These are phyloP conservation scores for Hypoxylon sp. DNA, from an alignment of 2,329 filamentous ascomycete species.

Conservation along the genomic window DNA sequence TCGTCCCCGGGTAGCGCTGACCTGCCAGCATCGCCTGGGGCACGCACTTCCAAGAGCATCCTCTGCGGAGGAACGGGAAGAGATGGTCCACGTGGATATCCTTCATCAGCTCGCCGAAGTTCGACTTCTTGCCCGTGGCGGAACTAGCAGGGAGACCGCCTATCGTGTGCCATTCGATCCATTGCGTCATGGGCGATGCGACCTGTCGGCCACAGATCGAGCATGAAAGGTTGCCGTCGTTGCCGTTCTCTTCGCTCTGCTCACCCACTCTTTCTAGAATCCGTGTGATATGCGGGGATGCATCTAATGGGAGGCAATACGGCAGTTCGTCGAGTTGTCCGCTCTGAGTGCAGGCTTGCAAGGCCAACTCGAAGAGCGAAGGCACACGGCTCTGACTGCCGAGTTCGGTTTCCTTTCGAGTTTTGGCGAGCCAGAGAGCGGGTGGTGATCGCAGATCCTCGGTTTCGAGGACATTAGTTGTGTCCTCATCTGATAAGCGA, in stretches of 20 bases:
- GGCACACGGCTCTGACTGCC: conserved; percentile 50
- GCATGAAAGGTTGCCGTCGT: conserved; percentile 59
- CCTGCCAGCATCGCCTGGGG: conserved; percentile 42
- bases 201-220: conserved; percentile 59
- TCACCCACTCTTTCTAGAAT: conserved; percentile 52
- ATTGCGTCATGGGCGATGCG: conserved; percentile 62
- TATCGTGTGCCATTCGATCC: conserved; percentile 74
- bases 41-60: conserved; percentile 60
- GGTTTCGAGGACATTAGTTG: conserved; percentile 30
- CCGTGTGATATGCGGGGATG: conserved; percentile 50
- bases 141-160: no score
- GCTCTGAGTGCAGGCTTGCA: conserved; percentile 56
- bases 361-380: conserved; percentile 61
- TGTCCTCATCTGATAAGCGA: conserved; percentile 1
- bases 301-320: conserved; percentile 53
- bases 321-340: conserved; percentile 54
- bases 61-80: conserved; percentile 41
- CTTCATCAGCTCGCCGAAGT: no score
- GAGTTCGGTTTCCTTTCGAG: neutral
- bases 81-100: no score
- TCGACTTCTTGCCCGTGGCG: conserved; percentile 4
- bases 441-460: conserved; percentile 38
- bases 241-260: conserved; percentile 52
- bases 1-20: conserved; percentile 22
- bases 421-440: conserved; percentile 19